Evolutionary conservation across 1,284 basidiomycete species (phyloP), one percentile per base, ranked within the genome.

Genomic region (Somion occarium): DNA sequence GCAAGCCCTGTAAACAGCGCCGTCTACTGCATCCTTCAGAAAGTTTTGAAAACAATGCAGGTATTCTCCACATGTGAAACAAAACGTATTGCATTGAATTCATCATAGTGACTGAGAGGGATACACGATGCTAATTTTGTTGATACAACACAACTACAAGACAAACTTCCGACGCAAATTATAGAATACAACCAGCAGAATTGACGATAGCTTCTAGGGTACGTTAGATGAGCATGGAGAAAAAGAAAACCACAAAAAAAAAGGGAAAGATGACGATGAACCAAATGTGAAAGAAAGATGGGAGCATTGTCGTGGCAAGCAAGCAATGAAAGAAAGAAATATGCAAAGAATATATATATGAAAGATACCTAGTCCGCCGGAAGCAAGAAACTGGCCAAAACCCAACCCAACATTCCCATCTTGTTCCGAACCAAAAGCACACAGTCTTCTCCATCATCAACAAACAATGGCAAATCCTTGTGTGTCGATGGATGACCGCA

Each of bases 371-470:
- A 69, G 53, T 72, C 73, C 55, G 80, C 60, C 12, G 87, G 87
- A 26, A 84, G 72, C 61, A 91, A 67, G 65, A 89, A 91, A 64
- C 88, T 90, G 26, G 88, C 88, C 53, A 91, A 64, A 1, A 82
- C 82, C 86, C 88, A 90, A 0, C 88, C 88, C n/a, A 88, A 73
- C 5, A 76, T 70, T 5, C 79, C 76, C 4, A 59, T 50, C 37
- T 64, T 66, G 62, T 82, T 78, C 46, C 84, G 64, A 48, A 73
- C 75, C 27, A 90, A 73, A 49, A 91, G 68, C 56, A 91, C 67
- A 67, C 86, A 89, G 58, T 91, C 88, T 57, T 88, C 88, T 7
- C 88, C 86, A 47, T 89, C 86, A 58, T 89, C 87, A 26, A 90
- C 82, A 60, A 82, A 81, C 51, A 91, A 63, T 3, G 88, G 88